Base-by-base conservation (phyloP, 2,329 filamentous ascomycete species). In the Zymoseptoria crescenta region DNA sequence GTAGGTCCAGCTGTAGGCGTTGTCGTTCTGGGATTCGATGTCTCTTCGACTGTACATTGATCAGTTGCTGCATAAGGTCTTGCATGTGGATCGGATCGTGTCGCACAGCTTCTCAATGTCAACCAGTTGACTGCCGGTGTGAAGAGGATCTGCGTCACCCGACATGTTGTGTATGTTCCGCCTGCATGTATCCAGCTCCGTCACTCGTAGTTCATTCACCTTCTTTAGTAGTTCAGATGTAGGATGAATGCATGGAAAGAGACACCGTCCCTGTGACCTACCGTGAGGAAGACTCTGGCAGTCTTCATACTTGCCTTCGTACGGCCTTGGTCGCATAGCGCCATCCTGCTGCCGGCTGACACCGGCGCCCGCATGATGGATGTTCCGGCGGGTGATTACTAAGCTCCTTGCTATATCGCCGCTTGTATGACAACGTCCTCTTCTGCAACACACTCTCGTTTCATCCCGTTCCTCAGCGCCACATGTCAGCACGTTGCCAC, bases 1-100 rank as follows among this genome's bases (percentile, higher is more conserved):
- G 54, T 60, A 64, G 16, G 54, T 65, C 61, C 59, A 64, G 24
- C 56, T 41, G 50, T 67, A 67, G 5, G 56, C 30, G 54, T 20
- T 55, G 8, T 54, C 51, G 4, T 30, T 29, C 27, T 54, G 29
- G 53, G 51, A n/a, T 19, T 54, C 35, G 20, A 61, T 7, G 41
- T 48, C 29, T n/a, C 55, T 30, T 49, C 52, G 29, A 10, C 59
- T 61, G 28, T 5, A 30, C 13, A 8, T 4, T 29, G 10, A 28
- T 59, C 19, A 59, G 58, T 29, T 10, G 19, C 49, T 29, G 24
- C 20, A 20, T 19, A 3, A 20, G 35, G 24, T 21, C n/a, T 21
- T 55, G 19, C 29, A 21, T 21, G 20, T 21, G 54, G 20, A 24
- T 24, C 24, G 24, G 24, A 3, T 24, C 10, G 49, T 19, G 10